Base-by-base conservation (phyloP, 805 yeast genomes). In the Yarrowia bubula region DNA sequence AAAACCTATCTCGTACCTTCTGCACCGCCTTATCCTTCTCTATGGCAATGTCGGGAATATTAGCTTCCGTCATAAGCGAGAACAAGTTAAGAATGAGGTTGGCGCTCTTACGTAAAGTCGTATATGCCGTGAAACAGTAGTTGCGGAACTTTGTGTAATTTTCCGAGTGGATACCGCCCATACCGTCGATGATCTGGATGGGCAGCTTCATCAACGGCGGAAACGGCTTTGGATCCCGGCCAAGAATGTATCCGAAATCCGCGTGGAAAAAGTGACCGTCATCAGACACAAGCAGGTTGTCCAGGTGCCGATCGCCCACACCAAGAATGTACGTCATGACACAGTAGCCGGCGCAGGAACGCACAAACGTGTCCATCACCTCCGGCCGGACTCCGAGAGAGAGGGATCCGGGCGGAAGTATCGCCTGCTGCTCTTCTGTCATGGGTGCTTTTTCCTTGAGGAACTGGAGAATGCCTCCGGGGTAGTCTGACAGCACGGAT, bases 181-280 rank as follows among this genome's bases (percentile, higher is more conserved):
- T 95, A 0, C 98, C 98, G 69, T 95, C 99, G 46, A 95, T 89
- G 15, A 95, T 88, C 75, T 95, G 99, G 46, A 95, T 95, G 0
- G 99, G 99, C 42, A 95, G 78, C 73, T 95, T 95, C 98, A 95
- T 95, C 77, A 93, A 81, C 0, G 99, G 99, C 13, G 99, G 98
- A 77, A 95, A 95, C 13, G 98, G 98, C 74, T 95, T 95, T 1
- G 99, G 99, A 75, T 95, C 99, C 63, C 92, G 87, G 0, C 99
- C 99, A 64, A 95, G 78, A 58, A 95, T 93, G 72, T 95, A 95
- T 0, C 99, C 99, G 75, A 90, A 95, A 76, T 95, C 99, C 0
- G 97, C 98, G 76, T 95, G 99, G 84, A 96, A 93, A 74, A 95
- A 95, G 70, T 86, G 90, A 1, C 96, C 87, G 82, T 93, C 88